A percentile compares a stretch with the other conserved stretches of the same genome.
Evolutionary conservation across 2,329 filamentous ascomycete genomes (phyloP).

Genomic region (Xylariaceae sp.): DNA sequence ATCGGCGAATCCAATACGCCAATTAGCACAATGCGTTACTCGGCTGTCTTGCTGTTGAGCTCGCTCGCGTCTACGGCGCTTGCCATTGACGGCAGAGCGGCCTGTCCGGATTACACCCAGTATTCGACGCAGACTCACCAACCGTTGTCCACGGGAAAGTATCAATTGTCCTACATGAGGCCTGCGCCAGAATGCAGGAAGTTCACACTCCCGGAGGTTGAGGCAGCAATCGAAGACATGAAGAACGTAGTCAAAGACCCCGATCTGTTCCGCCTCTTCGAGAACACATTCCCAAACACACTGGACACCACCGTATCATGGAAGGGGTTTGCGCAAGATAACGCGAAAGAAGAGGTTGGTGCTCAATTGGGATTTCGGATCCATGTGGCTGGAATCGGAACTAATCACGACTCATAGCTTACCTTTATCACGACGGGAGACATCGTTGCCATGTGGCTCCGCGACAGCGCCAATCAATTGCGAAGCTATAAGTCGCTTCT

Average conservation of each 20-base stretch:
- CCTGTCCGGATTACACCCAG: constrained; percentile 60
- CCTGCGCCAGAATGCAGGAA: constrained; percentile 73
- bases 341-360: constrained; percentile 57
- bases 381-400: constrained; percentile 39
- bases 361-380: constrained; percentile 38
- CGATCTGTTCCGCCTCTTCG: constrained; percentile 65
- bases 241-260: constrained; percentile 67
- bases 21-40: constrained; percentile 10
- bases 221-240: constrained; percentile 68
- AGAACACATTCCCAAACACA: constrained; percentile 70
- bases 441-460: constrained; percentile 89
- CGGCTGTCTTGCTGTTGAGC: constrained; percentile 11
- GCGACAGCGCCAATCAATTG: constrained; percentile 79
- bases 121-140: constrained; percentile 57
- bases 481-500: constrained; percentile 67
- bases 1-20: not conserved
- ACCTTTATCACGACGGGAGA: constrained; percentile 81
- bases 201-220: constrained; percentile 71
- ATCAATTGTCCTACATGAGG: constrained; percentile 74
- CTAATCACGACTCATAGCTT: constrained; percentile 43
- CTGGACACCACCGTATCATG: constrained; percentile 68
- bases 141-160: constrained; percentile 70
- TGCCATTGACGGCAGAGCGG: constrained; percentile 15
- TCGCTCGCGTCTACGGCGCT: constrained; percentile 13
- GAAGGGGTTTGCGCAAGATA: constrained; percentile 55